phyloP scores from a whole-genome alignment of 768 basidiomycete species.

The Boletus vinaceobasis region DNA sequence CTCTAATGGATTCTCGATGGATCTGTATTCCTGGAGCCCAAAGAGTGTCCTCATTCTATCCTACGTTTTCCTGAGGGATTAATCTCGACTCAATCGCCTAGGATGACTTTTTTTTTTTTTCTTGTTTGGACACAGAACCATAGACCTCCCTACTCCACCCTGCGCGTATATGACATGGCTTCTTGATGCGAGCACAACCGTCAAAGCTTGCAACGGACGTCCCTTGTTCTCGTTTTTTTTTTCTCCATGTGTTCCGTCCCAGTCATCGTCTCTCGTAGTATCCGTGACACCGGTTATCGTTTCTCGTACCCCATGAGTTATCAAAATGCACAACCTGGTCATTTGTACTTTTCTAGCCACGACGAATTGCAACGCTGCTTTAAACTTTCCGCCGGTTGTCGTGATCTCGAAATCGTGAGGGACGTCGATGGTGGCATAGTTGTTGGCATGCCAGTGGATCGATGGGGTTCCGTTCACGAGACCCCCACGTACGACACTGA shows the following conservation, averaged over 20 bases:
- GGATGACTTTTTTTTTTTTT: not conserved
- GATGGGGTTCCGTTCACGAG: not conserved
- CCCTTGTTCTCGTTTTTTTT: not conserved
- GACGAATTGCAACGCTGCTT: too few species aligned
- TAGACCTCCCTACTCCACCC: not conserved
- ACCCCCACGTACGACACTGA: not conserved
- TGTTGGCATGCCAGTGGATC: not conserved
- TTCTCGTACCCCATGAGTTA: not conserved
- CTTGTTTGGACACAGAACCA: not conserved
- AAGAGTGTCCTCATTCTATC: not conserved
- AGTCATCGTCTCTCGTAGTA: constrained; percentile 4
- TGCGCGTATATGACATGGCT: constrained; percentile 3
- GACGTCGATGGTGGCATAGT: not conserved
- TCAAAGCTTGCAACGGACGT: not conserved
- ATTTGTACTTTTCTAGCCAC: constrained; percentile 16
- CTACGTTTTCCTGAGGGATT: not conserved
- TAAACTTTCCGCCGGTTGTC: not conserved
- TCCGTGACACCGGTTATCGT: constrained; percentile 18
- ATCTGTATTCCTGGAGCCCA: not conserved
- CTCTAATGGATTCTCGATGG: constrained; percentile 17
- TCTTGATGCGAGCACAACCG: not conserved
- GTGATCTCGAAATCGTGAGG: not conserved
- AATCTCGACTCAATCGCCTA: not conserved
- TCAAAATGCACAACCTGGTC: not conserved
- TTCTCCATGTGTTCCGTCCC: not conserved